A percentile compares a stretch with the other conserved stretches of the same genome.
These are phyloP conservation scores for Linderniella brevidens DNA, from an alignment of 257 asterid genomes.

Conservation along the genomic window DNA sequence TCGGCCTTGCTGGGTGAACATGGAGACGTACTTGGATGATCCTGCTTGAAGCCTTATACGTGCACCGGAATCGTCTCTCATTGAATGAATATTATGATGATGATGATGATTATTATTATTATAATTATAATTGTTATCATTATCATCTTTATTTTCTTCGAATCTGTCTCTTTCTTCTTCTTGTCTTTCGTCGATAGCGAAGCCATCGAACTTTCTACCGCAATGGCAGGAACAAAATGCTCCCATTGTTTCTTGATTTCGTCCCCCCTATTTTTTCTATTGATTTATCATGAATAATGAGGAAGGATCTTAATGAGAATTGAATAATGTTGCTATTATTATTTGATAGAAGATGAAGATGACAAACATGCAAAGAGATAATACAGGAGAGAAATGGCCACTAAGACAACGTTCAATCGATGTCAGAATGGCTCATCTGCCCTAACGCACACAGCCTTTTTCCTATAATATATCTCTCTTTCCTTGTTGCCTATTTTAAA, in stretches of 20 bases:
- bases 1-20: slow-evolving; percentile 57
- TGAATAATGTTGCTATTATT: too few relatives aligned
- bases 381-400: background rate
- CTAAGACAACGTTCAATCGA: background rate
- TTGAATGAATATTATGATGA: slow-evolving; percentile 4
- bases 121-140: too few relatives aligned
- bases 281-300: background rate
- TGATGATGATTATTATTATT: too few relatives aligned
- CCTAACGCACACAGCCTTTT: background rate
- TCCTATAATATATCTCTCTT: background rate
- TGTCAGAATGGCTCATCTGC: slow-evolving; percentile 4
- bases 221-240: slow-evolving; percentile 71
- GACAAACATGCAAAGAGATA: background rate
- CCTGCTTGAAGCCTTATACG: slow-evolving; percentile 44
- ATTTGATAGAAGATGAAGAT: background rate
- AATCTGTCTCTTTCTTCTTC: slow-evolving; percentile 18
- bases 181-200: slow-evolving; percentile 16
- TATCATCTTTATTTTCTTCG: background rate
- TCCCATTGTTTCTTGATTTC: slow-evolving; percentile 40
- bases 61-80: slow-evolving; percentile 59
- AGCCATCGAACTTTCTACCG: slow-evolving; percentile 20
- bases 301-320: background rate
- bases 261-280: slow-evolving; percentile 6
- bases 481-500: too few relatives aligned
- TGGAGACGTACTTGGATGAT: slow-evolving; percentile 44